Percentiles rank a stretch among this genome's conserved stretches.
Evolutionary conservation across 306 rosid genomes (phyloP).

Genomic region (Senna tora): DNA sequence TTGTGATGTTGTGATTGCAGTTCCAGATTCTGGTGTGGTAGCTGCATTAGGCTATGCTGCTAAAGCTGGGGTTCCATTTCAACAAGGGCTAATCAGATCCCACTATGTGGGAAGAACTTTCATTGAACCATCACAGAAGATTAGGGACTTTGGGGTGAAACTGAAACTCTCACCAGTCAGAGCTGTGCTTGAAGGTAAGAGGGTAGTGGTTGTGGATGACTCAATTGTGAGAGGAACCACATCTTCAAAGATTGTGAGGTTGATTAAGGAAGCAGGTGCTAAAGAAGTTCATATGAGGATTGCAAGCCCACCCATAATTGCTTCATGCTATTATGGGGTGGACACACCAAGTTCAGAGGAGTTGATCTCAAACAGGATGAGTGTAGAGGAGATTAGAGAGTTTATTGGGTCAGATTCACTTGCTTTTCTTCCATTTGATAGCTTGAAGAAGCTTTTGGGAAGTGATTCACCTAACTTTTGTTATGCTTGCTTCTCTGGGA

Average conservation of each 20-base stretch:
- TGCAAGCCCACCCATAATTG: conserved; percentile 91
- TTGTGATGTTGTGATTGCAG: conserved; percentile 94
- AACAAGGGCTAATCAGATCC: conserved; percentile 91
- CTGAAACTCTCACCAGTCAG: conserved; percentile 79
- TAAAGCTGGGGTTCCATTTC: conserved; percentile 87
- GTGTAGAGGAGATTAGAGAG: conserved; percentile 75
- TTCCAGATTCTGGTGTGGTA: conserved; percentile 95
- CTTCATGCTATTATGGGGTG: conserved; percentile 92
- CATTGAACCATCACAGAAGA: conserved; percentile 93
- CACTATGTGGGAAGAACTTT: conserved; percentile 98
- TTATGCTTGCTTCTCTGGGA: conserved; percentile 93
- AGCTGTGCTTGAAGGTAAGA: conserved; percentile 88
- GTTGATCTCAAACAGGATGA: conserved; percentile 90
- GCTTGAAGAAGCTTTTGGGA: conserved; percentile 61
- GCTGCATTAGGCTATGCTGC: conserved; percentile 98
- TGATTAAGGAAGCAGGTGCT: conserved; percentile 92
- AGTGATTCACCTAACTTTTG: conserved; percentile 64
- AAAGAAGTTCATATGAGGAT: conserved; percentile 98
- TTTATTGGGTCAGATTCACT: conserved; percentile 93
- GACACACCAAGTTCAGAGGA: conserved; percentile 97
- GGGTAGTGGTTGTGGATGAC: conserved; percentile 97
- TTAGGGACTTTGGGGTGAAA: conserved; percentile 92
- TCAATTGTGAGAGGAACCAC: conserved; percentile 97
- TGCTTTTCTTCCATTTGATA: conserved; percentile 76
- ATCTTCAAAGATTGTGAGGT: conserved; percentile 85